Evolutionary conservation across 306 rosid genomes (phyloP).

Genomic region (Pterocarpus macrocarpus): DNA sequence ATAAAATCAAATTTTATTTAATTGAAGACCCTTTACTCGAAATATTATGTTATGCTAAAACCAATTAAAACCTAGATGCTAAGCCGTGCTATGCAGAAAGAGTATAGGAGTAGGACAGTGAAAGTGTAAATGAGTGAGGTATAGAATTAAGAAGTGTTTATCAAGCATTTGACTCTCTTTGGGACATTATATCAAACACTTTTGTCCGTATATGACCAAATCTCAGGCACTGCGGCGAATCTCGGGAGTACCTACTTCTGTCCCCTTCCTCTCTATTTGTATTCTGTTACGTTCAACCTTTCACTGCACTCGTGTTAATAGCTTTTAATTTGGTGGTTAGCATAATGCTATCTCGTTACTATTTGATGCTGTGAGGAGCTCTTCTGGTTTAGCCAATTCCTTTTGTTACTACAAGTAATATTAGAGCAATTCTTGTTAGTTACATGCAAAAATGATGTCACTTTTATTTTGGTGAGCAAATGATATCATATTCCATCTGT

Average conservation of each 20-base stretch:
- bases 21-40: neutral
- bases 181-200: conserved; percentile 45
- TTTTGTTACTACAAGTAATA: neutral
- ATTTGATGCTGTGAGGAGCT: conserved; percentile 29
- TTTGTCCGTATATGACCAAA: conserved; percentile 34
- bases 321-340: neutral
- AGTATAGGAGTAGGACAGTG: neutral
- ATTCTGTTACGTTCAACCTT: conserved; percentile 17
- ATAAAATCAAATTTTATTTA: too few species aligned
- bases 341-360: neutral
- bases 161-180: neutral
- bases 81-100: neutral
- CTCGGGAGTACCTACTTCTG: conserved; percentile 51
- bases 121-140: neutral
- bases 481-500: too few species aligned
- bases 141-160: neutral
- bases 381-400: neutral
- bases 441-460: neutral
- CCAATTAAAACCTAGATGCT: neutral
- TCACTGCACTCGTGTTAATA: conserved; percentile 4
- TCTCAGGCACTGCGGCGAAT: conserved; percentile 45
- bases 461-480: neutral
- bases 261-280: conserved; percentile 16
- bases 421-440: neutral
- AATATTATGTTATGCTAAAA: neutral